Conservation (phyloP, 176 grass and related monocot species). For the Aegilops bicornis region DNA sequence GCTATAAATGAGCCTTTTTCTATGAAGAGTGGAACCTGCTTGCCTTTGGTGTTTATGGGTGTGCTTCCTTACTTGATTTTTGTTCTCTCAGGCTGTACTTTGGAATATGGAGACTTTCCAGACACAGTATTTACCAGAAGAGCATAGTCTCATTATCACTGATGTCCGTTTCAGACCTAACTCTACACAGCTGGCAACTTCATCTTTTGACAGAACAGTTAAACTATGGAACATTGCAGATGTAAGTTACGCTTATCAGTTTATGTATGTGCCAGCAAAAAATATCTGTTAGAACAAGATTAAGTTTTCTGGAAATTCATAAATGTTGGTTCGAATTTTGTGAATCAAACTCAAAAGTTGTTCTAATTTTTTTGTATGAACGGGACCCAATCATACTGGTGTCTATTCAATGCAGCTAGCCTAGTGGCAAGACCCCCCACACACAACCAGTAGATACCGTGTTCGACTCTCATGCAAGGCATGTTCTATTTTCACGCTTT, state of each 20-base stretch:
- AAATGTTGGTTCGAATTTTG: neutral
- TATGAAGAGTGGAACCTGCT: conserved; percentile 7
- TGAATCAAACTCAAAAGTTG: neutral
- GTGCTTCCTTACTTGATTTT: conserved; percentile 17
- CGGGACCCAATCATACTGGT: neutral
- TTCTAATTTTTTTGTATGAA: neutral
- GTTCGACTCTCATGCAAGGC: neutral
- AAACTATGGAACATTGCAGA: conserved; percentile 90
- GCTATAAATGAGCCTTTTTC: conserved; percentile 16
- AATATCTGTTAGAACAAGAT: neutral
- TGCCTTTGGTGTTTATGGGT: conserved; percentile 16
- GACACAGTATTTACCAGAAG: conserved; percentile 77
- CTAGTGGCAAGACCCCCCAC: neutral
- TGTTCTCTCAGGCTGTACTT: conserved; percentile 67
- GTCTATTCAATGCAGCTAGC: neutral
- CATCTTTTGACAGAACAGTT: conserved; percentile 88
- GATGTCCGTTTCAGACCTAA: conserved; percentile 96
- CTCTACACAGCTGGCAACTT: conserved; percentile 81
- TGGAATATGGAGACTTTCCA: conserved; percentile 98
- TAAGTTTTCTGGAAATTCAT: neutral
- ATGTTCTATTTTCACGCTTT: neutral
- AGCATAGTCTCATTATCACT: conserved; percentile 68
- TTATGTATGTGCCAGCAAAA: neutral
- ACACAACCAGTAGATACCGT: neutral
- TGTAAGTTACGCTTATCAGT: conserved; percentile 53